Percentiles rank a stretch among this genome's conserved stretches.
Evolutionary conservation across 495 filamentous ascomycete genomes (phyloP).

Genomic region (Chaetomium tenue): DNA sequence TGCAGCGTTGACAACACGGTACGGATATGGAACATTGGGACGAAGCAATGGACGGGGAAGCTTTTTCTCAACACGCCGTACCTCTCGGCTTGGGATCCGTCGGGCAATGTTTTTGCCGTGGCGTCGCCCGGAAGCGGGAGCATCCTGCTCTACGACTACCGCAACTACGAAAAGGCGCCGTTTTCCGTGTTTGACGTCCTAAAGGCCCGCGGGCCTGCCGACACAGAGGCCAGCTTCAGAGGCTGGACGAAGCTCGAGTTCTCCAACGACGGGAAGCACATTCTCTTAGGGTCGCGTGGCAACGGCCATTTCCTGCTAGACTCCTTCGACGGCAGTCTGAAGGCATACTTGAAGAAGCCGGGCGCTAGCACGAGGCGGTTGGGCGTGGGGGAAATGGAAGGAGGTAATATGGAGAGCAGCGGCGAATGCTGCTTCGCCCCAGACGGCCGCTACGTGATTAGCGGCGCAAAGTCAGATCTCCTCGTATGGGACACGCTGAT

Average conservation of each 20-base stretch:
- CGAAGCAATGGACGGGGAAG: constrained; percentile 69
- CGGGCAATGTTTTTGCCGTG: constrained; percentile 85
- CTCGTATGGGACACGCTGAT: constrained; percentile 78
- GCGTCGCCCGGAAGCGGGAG: constrained; percentile 73
- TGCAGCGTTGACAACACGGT: constrained; percentile 86
- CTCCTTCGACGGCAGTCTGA: constrained; percentile 76
- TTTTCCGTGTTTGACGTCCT: constrained; percentile 82
- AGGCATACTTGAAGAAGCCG: constrained; percentile 58
- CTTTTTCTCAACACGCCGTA: constrained; percentile 74
- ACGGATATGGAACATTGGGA: constrained; percentile 77
- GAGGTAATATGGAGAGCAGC: constrained; percentile 45
- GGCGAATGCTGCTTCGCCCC: constrained; percentile 87
- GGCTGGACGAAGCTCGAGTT: constrained; percentile 88
- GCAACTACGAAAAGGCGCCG: constrained; percentile 86
- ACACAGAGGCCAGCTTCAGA: constrained; percentile 44
- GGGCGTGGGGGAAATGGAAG: constrained; percentile 47
- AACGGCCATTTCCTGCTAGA: constrained; percentile 85
- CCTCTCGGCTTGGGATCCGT: constrained; percentile 83
- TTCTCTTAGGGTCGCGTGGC: constrained; percentile 78
- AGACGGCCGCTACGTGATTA: constrained; percentile 82
- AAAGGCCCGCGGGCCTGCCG: constrained; percentile 38
- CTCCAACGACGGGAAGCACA: constrained; percentile 85
- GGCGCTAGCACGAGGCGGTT: constrained; percentile 45
- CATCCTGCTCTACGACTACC: constrained; percentile 86
- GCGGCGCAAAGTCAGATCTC: constrained; percentile 69